Percentiles rank a stretch among this genome's conserved stretches.
Evolutionary conservation across 2,329 filamentous ascomycete species (phyloP).

Genomic region (Ophiocordyceps camponoti-floridani): DNA sequence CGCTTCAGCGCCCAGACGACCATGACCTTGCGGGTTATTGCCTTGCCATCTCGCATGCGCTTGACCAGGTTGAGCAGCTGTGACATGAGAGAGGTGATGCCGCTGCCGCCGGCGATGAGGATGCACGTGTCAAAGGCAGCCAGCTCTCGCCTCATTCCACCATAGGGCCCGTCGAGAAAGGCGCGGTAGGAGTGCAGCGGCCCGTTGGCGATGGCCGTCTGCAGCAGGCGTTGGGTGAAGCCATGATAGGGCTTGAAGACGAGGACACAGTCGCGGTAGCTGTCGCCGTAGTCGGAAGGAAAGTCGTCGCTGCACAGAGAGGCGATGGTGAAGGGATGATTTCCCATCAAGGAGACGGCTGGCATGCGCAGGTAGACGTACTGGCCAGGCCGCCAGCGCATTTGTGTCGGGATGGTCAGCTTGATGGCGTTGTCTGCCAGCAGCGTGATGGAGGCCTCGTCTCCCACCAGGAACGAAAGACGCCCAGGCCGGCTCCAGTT

Average conservation of each 20-base stretch:
- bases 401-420: conserved; percentile 81
- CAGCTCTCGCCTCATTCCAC: conserved; percentile 78
- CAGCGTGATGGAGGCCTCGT: conserved; percentile 77
- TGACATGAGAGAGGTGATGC: conserved; percentile 83
- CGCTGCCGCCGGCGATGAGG: conserved; percentile 82
- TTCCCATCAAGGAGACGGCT: conserved; percentile 75
- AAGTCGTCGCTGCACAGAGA: conserved; percentile 89
- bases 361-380: conserved; percentile 93
- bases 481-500: conserved; percentile 78
- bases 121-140: conserved; percentile 89
- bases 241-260: conserved; percentile 86
- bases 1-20: conserved; percentile 90
- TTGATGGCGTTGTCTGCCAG: conserved; percentile 92
- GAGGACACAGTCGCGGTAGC: conserved; percentile 74
- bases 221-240: conserved; percentile 72
- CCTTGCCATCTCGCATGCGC: conserved; percentile 86
- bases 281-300: conserved; percentile 74
- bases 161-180: conserved; percentile 87
- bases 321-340: conserved; percentile 89
- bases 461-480: conserved; percentile 68
- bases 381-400: conserved; percentile 84
- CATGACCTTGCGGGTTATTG: conserved; percentile 75
- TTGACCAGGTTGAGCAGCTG: conserved; percentile 90
- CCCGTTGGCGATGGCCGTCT: conserved; percentile 67
- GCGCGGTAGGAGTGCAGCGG: conserved; percentile 85